Evolutionary conservation across 495 filamentous ascomycete genomes (phyloP).

Genomic region (Xanthoparmelia taractica): DNA sequence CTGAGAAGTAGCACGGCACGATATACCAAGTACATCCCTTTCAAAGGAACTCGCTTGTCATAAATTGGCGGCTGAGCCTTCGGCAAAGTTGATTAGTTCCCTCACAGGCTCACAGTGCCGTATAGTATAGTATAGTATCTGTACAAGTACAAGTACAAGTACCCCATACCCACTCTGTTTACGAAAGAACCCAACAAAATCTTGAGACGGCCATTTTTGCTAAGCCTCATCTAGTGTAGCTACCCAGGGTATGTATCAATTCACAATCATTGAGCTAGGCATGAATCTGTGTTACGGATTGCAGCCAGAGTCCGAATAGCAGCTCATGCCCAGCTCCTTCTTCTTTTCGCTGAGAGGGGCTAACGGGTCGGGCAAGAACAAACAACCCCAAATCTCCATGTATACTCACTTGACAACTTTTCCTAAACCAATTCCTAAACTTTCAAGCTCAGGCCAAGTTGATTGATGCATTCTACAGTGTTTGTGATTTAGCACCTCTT

Average conservation of each 20-base stretch:
- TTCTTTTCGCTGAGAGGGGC: neutral
- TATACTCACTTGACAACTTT: neutral
- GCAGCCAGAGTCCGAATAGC: neutral
- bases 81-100: neutral
- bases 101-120: too few species aligned
- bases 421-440: neutral
- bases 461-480: neutral
- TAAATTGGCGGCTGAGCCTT: neutral
- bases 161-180: neutral
- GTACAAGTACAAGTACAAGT: too few species aligned
- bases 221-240: neutral
- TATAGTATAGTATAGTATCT: too few species aligned
- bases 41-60: neutral
- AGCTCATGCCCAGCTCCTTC: neutral
- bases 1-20: too few species aligned
- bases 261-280: neutral
- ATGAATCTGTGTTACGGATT: neutral
- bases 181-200: neutral
- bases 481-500: neutral
- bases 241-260: neutral
- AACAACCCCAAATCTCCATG: neutral
- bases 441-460: neutral
- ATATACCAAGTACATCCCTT: too few species aligned
- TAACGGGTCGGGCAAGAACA: neutral
- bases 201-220: neutral